Evolutionary conservation across 2,329 filamentous ascomycete genomes (phyloP), one percentile per base, ranked within the genome.

Genomic region (Huntiella abstrusa): DNA sequence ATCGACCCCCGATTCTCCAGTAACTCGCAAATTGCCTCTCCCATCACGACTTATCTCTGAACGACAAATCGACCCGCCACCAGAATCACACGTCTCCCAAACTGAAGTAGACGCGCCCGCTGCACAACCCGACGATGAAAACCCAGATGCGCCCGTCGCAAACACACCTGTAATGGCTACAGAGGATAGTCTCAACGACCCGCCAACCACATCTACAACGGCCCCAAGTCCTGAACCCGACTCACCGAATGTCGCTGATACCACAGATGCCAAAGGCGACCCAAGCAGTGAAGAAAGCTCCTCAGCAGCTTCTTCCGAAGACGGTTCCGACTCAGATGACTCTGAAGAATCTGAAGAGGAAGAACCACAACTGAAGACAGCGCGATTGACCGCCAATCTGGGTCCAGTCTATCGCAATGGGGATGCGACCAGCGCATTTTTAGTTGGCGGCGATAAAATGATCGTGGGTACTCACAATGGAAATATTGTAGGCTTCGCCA

Each of bases 381-480:
- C 80, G 43, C 80, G 85, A 42, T 64, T 96, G 54, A 96, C 91
- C 5, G 80, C 78, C 51, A 79, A 80, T 55, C 65, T 98, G 51
- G 76, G 73, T 19, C 68, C 80, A 38, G 74, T 95, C 33, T 98
- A 98, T 64, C 79, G 86, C 49, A 94, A 93, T 64, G 87, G 85
- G 54, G 91, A 98, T 70, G 84, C 86, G 54, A 95, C 88, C 19
- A 95, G 87, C 61, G 69, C 83, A 6, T 94, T 94, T 59, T 65
- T 92, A 43, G 84, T 93, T 43, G 83, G 83, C 36, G 88, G 88
- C 45, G 88, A 98, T 67, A 96, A 96, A 67, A 93, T 96, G 88
- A 80, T 95, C 52, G 69, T 93, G 54, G 91, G 88, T 53, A 95
- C 91, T 32, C 88, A 98, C 61, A 94, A 93, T 64, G 91, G 91